These are phyloP conservation scores for Cryphonectria nitschkei DNA, from an alignment of 2,329 filamentous ascomycete species.

Conservation along the genomic window DNA sequence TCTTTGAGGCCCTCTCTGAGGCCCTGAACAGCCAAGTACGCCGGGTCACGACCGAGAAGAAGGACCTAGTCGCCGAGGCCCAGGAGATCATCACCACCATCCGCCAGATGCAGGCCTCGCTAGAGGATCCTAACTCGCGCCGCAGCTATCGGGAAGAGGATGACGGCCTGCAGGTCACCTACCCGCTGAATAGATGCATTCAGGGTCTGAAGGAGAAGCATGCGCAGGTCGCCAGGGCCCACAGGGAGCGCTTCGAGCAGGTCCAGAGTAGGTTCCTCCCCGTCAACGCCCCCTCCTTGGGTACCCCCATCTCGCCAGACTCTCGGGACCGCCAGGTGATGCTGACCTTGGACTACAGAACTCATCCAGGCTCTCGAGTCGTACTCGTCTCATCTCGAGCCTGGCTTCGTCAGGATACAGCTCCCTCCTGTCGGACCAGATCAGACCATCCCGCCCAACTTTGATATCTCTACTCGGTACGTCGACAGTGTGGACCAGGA, in stretches of 20 bases:
- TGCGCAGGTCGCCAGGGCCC: conserved; percentile 74
- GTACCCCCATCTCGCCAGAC: background rate
- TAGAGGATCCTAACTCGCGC: conserved; percentile 74
- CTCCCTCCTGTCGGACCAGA: conserved; percentile 82
- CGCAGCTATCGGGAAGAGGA: conserved; percentile 60
- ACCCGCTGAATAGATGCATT: conserved; percentile 80
- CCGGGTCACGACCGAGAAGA: conserved; percentile 84
- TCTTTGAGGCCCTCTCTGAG: conserved; percentile 89
- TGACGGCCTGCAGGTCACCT: conserved; percentile 76
- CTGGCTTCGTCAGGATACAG: conserved; percentile 81
- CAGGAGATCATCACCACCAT: conserved; percentile 83
- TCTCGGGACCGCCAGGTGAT: conserved; percentile 9
- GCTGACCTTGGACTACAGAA: conserved; percentile 57
- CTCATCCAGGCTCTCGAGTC: conserved; percentile 92
- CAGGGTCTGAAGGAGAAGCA: conserved; percentile 85
- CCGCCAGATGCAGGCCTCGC: conserved; percentile 88
- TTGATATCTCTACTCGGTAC: conserved; percentile 91
- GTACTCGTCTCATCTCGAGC: conserved; percentile 93
- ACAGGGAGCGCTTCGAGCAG: conserved; percentile 92
- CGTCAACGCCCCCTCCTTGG: too few species aligned
- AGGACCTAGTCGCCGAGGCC: conserved; percentile 86
- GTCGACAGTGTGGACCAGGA: conserved; percentile 85
- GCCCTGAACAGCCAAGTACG: conserved; percentile 89
- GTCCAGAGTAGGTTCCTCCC: conserved; percentile 73
- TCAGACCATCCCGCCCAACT: conserved; percentile 76